Percentiles rank a stretch among this genome's conserved stretches.
These are phyloP conservation scores for Veloboletus limbatus DNA, from an alignment of 1,284 basidiomycete species.

Conservation along the genomic window DNA sequence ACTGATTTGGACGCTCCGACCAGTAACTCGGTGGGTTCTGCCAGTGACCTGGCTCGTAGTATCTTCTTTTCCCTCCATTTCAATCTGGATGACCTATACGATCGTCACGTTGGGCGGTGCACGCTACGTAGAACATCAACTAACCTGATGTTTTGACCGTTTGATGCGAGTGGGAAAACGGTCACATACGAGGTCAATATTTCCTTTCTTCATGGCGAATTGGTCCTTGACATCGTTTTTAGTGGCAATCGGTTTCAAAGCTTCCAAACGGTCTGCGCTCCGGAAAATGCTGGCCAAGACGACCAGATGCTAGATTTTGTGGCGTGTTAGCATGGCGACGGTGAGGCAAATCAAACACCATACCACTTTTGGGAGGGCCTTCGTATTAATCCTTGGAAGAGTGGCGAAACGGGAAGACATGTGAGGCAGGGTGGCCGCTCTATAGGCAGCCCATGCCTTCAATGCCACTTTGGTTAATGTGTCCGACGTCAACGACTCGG, in stretches of 20 bases:
- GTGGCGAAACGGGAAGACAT: constrained; percentile 17
- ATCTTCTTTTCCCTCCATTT: constrained; percentile 10
- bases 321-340: background rate
- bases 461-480: constrained; percentile 27
- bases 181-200: constrained; percentile 35
- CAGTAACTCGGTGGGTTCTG: constrained; percentile 10
- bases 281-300: constrained; percentile 40
- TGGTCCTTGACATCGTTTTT: constrained; percentile 43
- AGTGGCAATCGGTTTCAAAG: constrained; percentile 37
- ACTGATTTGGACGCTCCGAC: constrained; percentile 27
- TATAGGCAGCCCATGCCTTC: constrained; percentile 46
- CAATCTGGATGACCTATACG: constrained; percentile 21
- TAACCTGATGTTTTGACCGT: constrained; percentile 35
- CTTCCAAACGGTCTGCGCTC: constrained; percentile 38
- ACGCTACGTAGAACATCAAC: background rate
- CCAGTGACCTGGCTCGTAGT: constrained; percentile 15
- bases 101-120: background rate
- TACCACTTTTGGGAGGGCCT: constrained; percentile 17
- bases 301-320: constrained; percentile 35
- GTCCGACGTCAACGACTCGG: constrained; percentile 18
- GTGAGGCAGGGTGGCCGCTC: constrained; percentile 25
- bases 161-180: constrained; percentile 44
- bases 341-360: background rate
- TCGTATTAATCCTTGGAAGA: constrained; percentile 24
- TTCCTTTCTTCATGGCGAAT: constrained; percentile 25